These are phyloP conservation scores for Cercospora nicotianae DNA, from an alignment of 2,329 filamentous ascomycete genomes.

Conservation along the genomic window DNA sequence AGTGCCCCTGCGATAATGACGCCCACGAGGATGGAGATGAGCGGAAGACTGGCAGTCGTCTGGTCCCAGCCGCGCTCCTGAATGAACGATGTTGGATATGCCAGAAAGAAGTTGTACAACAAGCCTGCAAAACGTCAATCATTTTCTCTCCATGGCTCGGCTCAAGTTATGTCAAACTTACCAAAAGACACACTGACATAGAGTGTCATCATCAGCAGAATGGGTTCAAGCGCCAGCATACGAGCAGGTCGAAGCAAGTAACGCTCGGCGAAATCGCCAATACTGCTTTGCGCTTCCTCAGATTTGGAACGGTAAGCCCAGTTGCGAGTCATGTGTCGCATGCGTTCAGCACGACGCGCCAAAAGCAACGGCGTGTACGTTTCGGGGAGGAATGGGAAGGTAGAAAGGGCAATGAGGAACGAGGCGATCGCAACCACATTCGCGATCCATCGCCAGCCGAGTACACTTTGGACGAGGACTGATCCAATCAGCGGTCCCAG, in stretches of 20 bases:
- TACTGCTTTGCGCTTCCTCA: conserved; percentile 44
- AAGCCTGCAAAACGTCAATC: conserved; percentile 34
- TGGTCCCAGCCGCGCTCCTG: conserved; percentile 72
- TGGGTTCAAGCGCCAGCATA: conserved; percentile 51
- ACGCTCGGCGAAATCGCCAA: conserved; percentile 43
- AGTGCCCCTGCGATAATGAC: conserved; percentile 60
- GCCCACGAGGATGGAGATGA: conserved; percentile 68
- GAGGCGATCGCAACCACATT: conserved; percentile 46
- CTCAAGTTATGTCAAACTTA: conserved; percentile 35
- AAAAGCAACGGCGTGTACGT: conserved; percentile 56
- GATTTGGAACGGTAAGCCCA: conserved; percentile 46
- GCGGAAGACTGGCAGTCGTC: conserved; percentile 74
- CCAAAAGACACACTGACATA: conserved; percentile 26
- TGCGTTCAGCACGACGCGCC: conserved; percentile 36
- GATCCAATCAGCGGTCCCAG: conserved; percentile 57
- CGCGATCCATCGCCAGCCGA: conserved; percentile 46
- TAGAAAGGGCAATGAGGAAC: conserved; percentile 42
- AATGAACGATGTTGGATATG: conserved; percentile 53
- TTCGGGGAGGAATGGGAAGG: conserved; percentile 51
- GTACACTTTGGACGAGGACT: conserved; percentile 44
- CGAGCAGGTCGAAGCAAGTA: conserved; percentile 43
- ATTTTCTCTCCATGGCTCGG: background rate
- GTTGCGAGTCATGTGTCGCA: conserved; percentile 31
- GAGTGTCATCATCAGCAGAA: conserved; percentile 46
- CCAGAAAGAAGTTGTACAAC: conserved; percentile 36